Base-by-base conservation (phyloP, 2,329 filamentous ascomycete species). In the Aspergillus flavus region DNA sequence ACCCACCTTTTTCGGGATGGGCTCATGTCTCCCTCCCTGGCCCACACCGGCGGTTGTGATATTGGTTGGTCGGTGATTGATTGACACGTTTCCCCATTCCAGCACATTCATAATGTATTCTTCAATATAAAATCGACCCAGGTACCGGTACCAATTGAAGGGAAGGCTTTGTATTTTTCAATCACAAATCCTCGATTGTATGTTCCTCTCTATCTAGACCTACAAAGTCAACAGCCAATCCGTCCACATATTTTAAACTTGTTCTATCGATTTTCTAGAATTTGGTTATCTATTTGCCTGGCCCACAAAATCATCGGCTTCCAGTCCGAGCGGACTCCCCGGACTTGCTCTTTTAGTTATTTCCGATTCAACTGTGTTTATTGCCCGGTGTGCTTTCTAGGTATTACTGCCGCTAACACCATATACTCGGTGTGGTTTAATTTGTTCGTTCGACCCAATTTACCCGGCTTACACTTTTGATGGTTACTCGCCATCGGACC, bases 311-410 rank as follows among this genome's bases (percentile, higher is more conserved):
- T 61, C 23, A 43, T 52, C 54, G 34, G 57, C 28, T 26, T 54
- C 61, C 43, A 28, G 48, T 41, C 39, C 54, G 52, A 39, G 53
- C 46, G 43, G 32, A 39, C 54, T 62, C 61, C 64, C 61, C 67
- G 64, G 69, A 65, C 63, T 66, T 69, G 63, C 67, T 67, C 58
- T 60, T 69, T 69, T 65, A 56, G 67, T 64, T 58, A 32, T 63
- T 32, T 61, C 65, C 68, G 50, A 19, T 57, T 59, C 57, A 32
- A 57, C 57, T 26, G 52, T 56, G 12, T 39, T 21, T 28, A 23
- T 21, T 23, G 46, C 10, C 21, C 46, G 26, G 46, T 36, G 34
- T 54, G 30, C 19, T 54, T 54, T 32, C 26, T 50, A 28, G 12
- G 34, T 14, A 14, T 12, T 16, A 16, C 46, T 19, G 26, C 52